Conservation (phyloP, 2,329 filamentous ascomycete species). For the Cercospora citrullina region DNA sequence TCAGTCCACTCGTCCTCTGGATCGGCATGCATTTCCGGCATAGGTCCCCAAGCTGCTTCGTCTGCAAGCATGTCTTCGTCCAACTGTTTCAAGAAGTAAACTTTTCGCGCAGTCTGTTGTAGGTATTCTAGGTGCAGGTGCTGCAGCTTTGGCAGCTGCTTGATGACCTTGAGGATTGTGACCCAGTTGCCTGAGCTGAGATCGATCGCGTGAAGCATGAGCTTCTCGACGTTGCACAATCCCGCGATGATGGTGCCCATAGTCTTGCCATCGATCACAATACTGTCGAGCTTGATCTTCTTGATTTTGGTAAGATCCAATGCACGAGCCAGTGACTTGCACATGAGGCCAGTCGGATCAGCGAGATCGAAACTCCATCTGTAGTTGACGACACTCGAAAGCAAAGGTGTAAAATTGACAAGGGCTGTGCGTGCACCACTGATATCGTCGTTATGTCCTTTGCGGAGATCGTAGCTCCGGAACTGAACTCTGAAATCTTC, state of each 20-base stretch:
- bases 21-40: constrained; percentile 7
- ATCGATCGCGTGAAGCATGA: constrained; percentile 24
- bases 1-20: constrained; percentile 19
- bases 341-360: constrained; percentile 10
- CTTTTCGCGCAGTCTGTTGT: constrained; percentile 26
- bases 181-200: constrained; percentile 30
- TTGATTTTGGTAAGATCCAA: constrained; percentile 20
- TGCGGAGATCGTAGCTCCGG: constrained; percentile 13
- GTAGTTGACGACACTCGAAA: constrained; percentile 13
- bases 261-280: constrained; percentile 15
- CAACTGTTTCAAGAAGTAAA: constrained; percentile 31
- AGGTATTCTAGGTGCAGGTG: constrained; percentile 36
- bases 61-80: constrained; percentile 11
- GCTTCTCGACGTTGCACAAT: constrained; percentile 12
- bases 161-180: constrained; percentile 28
- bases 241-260: constrained; percentile 19
- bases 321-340: constrained; percentile 11
- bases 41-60: constrained; percentile 9
- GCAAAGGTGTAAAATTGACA: constrained; percentile 11
- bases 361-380: constrained; percentile 16
- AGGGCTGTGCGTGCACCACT: constrained; percentile 12
- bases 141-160: constrained; percentile 26
- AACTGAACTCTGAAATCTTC: constrained; percentile 21
- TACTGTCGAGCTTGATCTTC: constrained; percentile 19
- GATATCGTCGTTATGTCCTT: constrained; percentile 7